phyloP scores from a whole-genome alignment of 257 asterid genomes.

The Solanum ahanhuiri region DNA sequence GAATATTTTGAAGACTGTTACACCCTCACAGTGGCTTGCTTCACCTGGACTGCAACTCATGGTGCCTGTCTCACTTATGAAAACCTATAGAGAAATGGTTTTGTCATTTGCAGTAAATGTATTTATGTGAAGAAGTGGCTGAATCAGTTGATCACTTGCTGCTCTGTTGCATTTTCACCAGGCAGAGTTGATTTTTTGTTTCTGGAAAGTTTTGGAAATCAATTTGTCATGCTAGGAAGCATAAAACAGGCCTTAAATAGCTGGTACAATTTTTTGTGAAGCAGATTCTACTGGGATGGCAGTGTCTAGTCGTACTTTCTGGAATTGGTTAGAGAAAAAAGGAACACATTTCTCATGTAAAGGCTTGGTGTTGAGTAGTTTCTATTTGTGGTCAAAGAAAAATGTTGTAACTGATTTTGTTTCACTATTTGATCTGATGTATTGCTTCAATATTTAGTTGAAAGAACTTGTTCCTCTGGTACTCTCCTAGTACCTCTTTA shows the following conservation, averaged over 20 bases:
- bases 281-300: neutral
- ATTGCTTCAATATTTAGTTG: neutral
- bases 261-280: neutral
- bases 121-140: neutral
- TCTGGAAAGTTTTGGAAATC: neutral
- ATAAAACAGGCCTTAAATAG: neutral
- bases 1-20: neutral
- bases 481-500: neutral
- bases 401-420: neutral
- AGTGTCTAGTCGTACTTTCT: neutral
- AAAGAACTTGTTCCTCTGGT: neutral
- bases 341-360: neutral
- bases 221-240: neutral
- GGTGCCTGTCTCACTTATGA: neutral
- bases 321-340: neutral
- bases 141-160: neutral
- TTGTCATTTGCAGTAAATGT: neutral
- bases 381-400: neutral
- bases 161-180: neutral
- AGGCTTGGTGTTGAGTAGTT: neutral
- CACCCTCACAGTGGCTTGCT: neutral
- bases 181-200: neutral
- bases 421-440: neutral
- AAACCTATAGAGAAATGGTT: neutral
- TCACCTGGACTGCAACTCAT: neutral